Base-by-base conservation (phyloP, 1,139 yeast species). In the Suhomyces wounanorum region DNA sequence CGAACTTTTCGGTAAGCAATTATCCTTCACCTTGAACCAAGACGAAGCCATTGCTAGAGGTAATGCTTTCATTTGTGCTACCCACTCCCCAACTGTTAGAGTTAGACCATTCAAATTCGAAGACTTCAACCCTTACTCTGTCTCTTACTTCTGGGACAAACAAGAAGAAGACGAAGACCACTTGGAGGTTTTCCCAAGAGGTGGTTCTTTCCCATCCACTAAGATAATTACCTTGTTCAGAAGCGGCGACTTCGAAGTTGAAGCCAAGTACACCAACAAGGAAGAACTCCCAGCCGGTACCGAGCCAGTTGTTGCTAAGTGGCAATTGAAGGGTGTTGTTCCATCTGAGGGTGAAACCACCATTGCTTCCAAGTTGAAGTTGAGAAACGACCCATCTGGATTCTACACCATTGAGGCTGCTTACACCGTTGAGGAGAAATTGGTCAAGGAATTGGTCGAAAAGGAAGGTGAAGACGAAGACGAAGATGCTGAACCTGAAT, bases 1-100 rank as follows among this genome's bases (percentile, higher is more conserved):
- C 61, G 89, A 87, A 68, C 79, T 89, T 58, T 90, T 94, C 69
- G 91, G 89, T 68, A 90, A 90, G 81, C 87, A 79, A 63, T 82
- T 94, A 68, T 89, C 97, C 43, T 89, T 89, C 79, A 95, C 98
- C 63, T 84, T 95, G 76, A 94, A 95, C 83, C 98, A 92, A 79
- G 99, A 94, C 70, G 99, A 94, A 82, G 97, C 99, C 57, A 87
- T 92, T 71, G 98, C 99, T 55, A 89, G 95, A 75, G 99, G 99
- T 80, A 96, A 96, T 63, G 97, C 99, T 50, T 95, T 94, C 77
- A 89, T 95, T 67, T 94, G 99, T 75, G 99, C 99, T 63, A 89
- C 92, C 77, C 98, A 92, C 82, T 94, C 99, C 30, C 99, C 99
- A 75, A 92, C 97, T 60, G 85, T 94, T 66, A 89, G 99, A 79